Evolutionary conservation across 768 basidiomycete genomes (phyloP).

Genomic region (Leccinum aurantiacum): DNA sequence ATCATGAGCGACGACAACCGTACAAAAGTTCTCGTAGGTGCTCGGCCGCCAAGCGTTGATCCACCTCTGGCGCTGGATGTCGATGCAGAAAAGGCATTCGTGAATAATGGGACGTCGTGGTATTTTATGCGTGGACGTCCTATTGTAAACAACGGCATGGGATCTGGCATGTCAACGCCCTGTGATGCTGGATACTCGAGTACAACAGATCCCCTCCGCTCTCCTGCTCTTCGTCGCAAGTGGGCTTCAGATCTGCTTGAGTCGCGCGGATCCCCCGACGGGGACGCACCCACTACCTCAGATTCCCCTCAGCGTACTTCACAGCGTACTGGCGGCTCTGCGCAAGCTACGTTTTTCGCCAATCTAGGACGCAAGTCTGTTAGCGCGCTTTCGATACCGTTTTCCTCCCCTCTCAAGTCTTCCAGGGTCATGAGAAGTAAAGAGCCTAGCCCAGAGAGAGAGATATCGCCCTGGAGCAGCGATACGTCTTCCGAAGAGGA

Average conservation of each 20-base stretch:
- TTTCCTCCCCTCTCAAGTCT: slow-evolving; percentile 28
- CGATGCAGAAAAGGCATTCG: slow-evolving; percentile 73
- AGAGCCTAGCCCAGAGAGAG: slow-evolving; percentile 30
- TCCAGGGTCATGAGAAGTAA: slow-evolving; percentile 21
- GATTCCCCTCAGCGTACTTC: slow-evolving; percentile 3
- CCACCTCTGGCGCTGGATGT: slow-evolving; percentile 72
- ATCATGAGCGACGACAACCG: slow-evolving; percentile 23
- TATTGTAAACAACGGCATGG: slow-evolving; percentile 21
- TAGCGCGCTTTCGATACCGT: slow-evolving; percentile 41
- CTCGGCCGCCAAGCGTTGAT: slow-evolving; percentile 37
- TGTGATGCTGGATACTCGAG: slow-evolving; percentile 26
- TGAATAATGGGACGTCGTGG: slow-evolving; percentile 49
- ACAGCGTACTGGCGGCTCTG: slow-evolving; percentile 13
- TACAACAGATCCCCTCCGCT: slow-evolving; percentile 39
- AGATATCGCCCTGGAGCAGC: slow-evolving; percentile 53
- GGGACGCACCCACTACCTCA: slow-evolving; percentile 13
- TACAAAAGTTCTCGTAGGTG: slow-evolving; percentile 27
- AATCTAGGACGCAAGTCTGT: slow-evolving; percentile 47
- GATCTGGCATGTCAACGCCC: slow-evolving; percentile 37
- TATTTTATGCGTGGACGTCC: slow-evolving; percentile 53
- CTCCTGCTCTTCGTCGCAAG: slow-evolving; percentile 45
- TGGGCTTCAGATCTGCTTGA: slow-evolving; percentile 47
- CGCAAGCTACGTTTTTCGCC: slow-evolving; percentile 39
- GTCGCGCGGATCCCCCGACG: slow-evolving; percentile 24
- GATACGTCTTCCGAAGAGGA: slow-evolving; percentile 58